Evolutionary conservation across 371 early-diverging fungal species (phyloP), one percentile per base, ranked within the genome.

Genomic region (Batrachochytrium dendrobatidis): DNA sequence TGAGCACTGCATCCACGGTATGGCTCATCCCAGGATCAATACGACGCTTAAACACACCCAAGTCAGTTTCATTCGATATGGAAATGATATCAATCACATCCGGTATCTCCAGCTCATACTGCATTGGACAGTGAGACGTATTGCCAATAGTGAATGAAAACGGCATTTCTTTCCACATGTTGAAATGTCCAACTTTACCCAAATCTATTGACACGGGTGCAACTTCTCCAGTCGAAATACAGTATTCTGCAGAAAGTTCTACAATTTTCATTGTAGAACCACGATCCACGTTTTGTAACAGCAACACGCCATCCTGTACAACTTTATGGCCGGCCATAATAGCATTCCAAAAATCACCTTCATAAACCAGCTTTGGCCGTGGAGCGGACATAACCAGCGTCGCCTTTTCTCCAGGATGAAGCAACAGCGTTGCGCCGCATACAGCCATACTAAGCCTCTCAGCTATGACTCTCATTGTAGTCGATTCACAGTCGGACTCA

Each of bases 111-210:
- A 88, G 61, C 17, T 83, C 79, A 66, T 84, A 91, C 0, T 65
- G 65, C 4, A 87, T 70, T 2, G 83, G 82, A 20, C 86, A 79
- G 32, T 86, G 86, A 0, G 88, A 79, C 15, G 71, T 34, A 60
- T 90, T 90, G 7, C 68, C 65, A 18, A 89, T 63, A 12, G 75
- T 70, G 63, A 90, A 85, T 22, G 67, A 64, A 56, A 88, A 79
- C 34, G 67, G 67, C 20, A 75, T 78, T 10, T 77, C 76, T 39
- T 82, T 76, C 87, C 89, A 90, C 0, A 83, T 82, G 52, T 85
- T 86, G 34, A 77, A 70, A 60, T 89, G 83, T 0, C 92, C 89
- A 45, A 90, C 83, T 58, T 84, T 86, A 3, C 90, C 90, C 2
- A 92, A 56, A 50, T 90, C 83, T 6, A 87, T 71, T 10, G 72